A percentile compares a stretch with the other conserved stretches of the same genome.
Evolutionary conservation across 306 rosid genomes (phyloP).

Genomic region (Gastrolobium bilobum): DNA sequence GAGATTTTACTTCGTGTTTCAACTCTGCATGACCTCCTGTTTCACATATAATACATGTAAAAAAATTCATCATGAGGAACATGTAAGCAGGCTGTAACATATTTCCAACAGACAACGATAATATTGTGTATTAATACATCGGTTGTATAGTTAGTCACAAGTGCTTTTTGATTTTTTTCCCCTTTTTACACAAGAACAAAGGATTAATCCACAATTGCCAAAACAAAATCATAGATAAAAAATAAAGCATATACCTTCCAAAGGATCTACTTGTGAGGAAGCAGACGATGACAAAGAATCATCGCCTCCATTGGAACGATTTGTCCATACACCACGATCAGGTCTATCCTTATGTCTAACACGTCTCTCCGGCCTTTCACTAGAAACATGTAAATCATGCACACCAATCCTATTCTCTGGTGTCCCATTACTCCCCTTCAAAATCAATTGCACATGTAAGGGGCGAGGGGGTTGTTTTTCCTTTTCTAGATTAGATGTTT

Average conservation of each 20-base stretch:
- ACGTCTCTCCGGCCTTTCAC: constrained; percentile 66
- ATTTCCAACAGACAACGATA: constrained; percentile 12
- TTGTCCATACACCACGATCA: constrained; percentile 70
- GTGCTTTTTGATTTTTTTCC: not conserved
- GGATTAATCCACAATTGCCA: constrained; percentile 18
- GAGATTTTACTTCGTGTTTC: constrained; percentile 55
- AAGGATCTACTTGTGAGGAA: constrained; percentile 53
- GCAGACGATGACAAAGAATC: constrained; percentile 56
- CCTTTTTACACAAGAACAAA: constrained; percentile 13
- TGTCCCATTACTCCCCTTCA: constrained; percentile 65
- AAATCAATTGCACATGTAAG: constrained; percentile 62
- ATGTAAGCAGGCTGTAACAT: constrained; percentile 13
- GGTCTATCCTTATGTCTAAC: constrained; percentile 66
- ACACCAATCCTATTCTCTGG: constrained; percentile 57
- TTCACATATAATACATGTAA: constrained; percentile 33
- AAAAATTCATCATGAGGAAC: constrained; percentile 20
- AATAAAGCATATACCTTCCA: constrained; percentile 59
- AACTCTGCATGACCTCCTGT: constrained; percentile 53
- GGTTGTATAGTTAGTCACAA: not conserved
- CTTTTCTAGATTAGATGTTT: constrained; percentile 58
- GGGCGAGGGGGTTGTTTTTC: constrained; percentile 62
- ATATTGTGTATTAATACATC: not conserved
- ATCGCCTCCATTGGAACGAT: constrained; percentile 62
- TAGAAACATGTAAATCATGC: constrained; percentile 59
- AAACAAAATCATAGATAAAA: constrained; percentile 10